Percentiles rank a stretch among this genome's conserved stretches.
phyloP scores from a whole-genome alignment of 495 filamentous ascomycete genomes.

The Tuber melanosporum region DNA sequence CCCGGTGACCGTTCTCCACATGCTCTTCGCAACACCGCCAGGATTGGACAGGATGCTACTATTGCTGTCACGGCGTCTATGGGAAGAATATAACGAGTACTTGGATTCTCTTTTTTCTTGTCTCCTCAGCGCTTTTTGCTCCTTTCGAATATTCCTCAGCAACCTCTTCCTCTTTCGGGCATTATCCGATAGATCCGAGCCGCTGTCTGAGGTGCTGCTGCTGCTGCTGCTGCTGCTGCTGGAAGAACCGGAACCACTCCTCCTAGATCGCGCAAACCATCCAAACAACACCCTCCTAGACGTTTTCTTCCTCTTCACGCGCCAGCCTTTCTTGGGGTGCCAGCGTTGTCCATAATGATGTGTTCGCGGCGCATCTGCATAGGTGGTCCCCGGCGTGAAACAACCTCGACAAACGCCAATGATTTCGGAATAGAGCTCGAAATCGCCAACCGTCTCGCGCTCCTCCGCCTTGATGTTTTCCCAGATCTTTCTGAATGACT shows the following conservation, averaged over 20 bases:
- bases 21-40: background rate
- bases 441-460: conserved; percentile 60
- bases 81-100: background rate
- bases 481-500: conserved; percentile 34
- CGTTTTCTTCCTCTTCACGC: conserved; percentile 22
- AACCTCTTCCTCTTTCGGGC: conserved; percentile 13
- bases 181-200: conserved; percentile 25
- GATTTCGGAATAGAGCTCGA: conserved; percentile 67
- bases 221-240: conserved; percentile 21
- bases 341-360: conserved; percentile 51
- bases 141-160: conserved; percentile 18
- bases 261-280: conserved; percentile 15
- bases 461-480: conserved; percentile 45
- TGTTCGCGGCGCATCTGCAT: conserved; percentile 58
- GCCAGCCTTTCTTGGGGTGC: conserved; percentile 20
- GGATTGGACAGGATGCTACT: conserved; percentile 4
- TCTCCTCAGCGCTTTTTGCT: conserved; percentile 17
- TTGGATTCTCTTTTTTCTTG: conserved; percentile 18
- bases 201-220: conserved; percentile 17
- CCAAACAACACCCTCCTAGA: conserved; percentile 21
- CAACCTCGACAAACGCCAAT: conserved; percentile 65
- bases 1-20: conserved; percentile 11
- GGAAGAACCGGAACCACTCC: background rate
- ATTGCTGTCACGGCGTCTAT: background rate
- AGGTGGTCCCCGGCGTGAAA: conserved; percentile 58